phyloP scores from a whole-genome alignment of 257 asterid species.

The Jaltomata sinuosa region DNA sequence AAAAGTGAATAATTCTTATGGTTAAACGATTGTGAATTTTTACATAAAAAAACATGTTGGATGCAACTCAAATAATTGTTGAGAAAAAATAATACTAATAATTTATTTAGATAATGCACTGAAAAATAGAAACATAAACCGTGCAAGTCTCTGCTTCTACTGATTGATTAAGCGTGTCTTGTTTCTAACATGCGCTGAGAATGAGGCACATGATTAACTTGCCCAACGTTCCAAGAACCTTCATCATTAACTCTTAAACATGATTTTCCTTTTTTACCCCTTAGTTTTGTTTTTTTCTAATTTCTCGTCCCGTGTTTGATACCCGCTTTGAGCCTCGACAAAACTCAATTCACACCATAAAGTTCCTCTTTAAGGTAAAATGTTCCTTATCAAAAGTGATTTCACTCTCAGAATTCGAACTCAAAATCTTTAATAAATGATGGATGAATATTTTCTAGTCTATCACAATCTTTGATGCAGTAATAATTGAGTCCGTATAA shows the following conservation, averaged over 20 bases:
- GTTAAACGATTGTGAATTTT: no score
- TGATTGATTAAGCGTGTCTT: neutral
- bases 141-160: neutral
- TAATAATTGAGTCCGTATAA: no score
- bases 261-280: neutral
- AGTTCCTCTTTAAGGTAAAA: neutral
- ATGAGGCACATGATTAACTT: conserved; percentile 8
- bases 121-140: neutral
- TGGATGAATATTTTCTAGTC: neutral
- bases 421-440: neutral
- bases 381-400: neutral
- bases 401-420: neutral
- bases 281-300: neutral
- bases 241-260: neutral
- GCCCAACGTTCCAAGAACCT: conserved; percentile 1
- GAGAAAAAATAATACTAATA: neutral
- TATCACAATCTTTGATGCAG: neutral
- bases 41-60: no score
- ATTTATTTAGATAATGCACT: neutral
- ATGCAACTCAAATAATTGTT: neutral
- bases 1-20: no score
- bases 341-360: neutral
- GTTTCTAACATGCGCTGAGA: conserved; percentile 16
- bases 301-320: neutral
- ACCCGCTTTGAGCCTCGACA: neutral